Evolutionary conservation across 345 rosid species (phyloP).

Genomic region (Melaleuca alternifolia): DNA sequence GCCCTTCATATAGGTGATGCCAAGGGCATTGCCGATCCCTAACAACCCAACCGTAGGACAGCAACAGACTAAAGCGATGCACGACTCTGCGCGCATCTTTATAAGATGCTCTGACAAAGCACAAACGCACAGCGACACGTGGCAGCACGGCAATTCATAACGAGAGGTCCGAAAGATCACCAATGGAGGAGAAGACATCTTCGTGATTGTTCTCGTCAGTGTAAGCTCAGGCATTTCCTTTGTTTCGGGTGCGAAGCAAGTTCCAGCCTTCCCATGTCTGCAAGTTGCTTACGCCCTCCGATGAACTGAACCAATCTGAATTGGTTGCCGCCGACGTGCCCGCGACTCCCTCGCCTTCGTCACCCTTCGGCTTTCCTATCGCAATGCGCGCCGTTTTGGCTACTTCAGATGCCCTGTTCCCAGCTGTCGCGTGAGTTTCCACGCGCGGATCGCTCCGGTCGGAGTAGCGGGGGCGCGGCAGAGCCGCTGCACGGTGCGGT

Average conservation of each 20-base stretch:
- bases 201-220: too few relatives aligned
- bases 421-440: not conserved
- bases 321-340: not conserved
- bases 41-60: not conserved
- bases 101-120: not conserved
- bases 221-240: not conserved
- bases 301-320: not conserved
- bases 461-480: not conserved
- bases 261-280: not conserved
- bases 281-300: not conserved
- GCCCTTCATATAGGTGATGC: not conserved
- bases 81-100: not conserved
- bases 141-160: too few relatives aligned
- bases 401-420: not conserved
- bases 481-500: not conserved
- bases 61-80: not conserved
- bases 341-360: not conserved
- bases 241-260: not conserved
- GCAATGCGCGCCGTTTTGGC: not conserved
- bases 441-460: rapidly evolving
- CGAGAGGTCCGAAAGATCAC: too few relatives aligned
- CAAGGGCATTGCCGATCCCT: not conserved
- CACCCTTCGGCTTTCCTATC: not conserved
- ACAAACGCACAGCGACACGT: not conserved
- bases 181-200: too few relatives aligned